These are phyloP conservation scores for Flaveria trinervia DNA, from an alignment of 129 eudicot species.

Conservation along the genomic window DNA sequence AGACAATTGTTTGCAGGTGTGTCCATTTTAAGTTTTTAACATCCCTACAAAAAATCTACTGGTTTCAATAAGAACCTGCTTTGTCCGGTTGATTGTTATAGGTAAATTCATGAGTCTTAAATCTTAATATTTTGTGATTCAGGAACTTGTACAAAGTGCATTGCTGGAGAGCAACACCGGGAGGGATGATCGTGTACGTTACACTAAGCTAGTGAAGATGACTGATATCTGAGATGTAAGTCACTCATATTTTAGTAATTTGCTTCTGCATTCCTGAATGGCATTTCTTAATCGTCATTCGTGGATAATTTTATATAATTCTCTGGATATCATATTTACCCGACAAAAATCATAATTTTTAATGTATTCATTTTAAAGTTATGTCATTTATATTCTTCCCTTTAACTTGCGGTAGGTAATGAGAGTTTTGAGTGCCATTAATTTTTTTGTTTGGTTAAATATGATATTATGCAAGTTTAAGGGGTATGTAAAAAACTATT, in stretches of 20 bases:
- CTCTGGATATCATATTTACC: background rate
- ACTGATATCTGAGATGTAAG: slow-evolving; percentile 31
- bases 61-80: background rate
- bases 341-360: background rate
- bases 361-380: background rate
- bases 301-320: background rate
- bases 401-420: background rate
- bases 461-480: background rate
- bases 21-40: background rate
- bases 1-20: background rate
- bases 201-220: slow-evolving; percentile 71
- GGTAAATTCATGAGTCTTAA: background rate
- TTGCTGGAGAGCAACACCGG: slow-evolving; percentile 87
- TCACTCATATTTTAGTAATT: background rate
- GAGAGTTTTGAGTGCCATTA: background rate
- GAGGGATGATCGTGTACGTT: slow-evolving; percentile 80
- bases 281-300: background rate
- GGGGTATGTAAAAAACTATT: background rate
- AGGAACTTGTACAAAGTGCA: slow-evolving; percentile 98
- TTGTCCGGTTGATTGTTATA: background rate
- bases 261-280: background rate
- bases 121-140: background rate
- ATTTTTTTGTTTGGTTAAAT: background rate
- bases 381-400: background rate
- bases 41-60: background rate